Evolutionary conservation across 2,329 filamentous ascomycete species (phyloP).

Genomic region (Xylaria sp.): DNA sequence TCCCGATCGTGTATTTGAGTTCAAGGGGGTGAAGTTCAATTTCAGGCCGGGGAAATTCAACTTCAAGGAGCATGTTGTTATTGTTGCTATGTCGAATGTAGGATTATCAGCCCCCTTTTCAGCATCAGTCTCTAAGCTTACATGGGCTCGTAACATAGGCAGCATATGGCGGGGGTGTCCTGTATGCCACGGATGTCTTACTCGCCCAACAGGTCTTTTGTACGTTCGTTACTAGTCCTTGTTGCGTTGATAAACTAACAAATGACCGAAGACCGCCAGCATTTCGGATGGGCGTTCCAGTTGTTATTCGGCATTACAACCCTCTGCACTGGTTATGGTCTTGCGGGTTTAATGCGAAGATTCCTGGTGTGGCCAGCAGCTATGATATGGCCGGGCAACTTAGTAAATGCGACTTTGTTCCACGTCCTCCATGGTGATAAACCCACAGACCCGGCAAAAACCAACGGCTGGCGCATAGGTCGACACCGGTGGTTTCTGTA

Average conservation of each 20-base stretch:
- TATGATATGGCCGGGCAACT: slow-evolving; percentile 71
- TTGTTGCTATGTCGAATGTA: slow-evolving; percentile 72
- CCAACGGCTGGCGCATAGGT: slow-evolving; percentile 68
- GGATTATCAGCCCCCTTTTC: slow-evolving; percentile 44
- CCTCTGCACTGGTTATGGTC: slow-evolving; percentile 70
- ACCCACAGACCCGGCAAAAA: slow-evolving; percentile 60
- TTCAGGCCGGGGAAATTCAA: slow-evolving; percentile 55
- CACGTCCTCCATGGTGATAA: slow-evolving; percentile 72
- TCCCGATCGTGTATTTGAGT: slow-evolving; percentile 49
- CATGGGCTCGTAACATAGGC: slow-evolving; percentile 51
- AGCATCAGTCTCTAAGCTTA: slow-evolving; percentile 6
- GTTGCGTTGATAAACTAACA: background rate
- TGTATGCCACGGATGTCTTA: slow-evolving; percentile 66
- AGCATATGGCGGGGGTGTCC: slow-evolving; percentile 65
- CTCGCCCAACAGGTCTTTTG: slow-evolving; percentile 65
- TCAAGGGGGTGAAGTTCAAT: slow-evolving; percentile 52
- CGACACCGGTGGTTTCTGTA: slow-evolving; percentile 68
- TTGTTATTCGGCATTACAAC: slow-evolving; percentile 69
- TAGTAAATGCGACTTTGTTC: slow-evolving; percentile 70
- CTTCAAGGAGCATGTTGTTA: slow-evolving; percentile 54
- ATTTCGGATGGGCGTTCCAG: slow-evolving; percentile 68
- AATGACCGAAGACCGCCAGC: slow-evolving; percentile 56
- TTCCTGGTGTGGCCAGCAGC: slow-evolving; percentile 70
- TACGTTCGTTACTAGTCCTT: slow-evolving; percentile 31
- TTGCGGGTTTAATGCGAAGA: slow-evolving; percentile 68